phyloP scores from a whole-genome alignment of 23 red algal species.

The Gracilaria caudata region DNA sequence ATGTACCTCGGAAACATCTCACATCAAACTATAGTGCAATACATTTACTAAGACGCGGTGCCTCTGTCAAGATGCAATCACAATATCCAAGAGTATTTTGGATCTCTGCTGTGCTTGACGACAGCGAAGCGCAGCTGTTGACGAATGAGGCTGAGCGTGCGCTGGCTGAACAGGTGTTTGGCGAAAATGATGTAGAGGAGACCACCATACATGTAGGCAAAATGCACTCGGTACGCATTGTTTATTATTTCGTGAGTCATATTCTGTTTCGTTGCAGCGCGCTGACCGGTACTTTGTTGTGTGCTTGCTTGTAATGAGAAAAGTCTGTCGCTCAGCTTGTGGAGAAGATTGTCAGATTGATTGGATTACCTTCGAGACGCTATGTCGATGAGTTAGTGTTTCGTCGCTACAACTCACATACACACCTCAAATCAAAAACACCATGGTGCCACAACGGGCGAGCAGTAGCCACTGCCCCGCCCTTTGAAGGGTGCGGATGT shows the following conservation, averaged over 20 bases:
- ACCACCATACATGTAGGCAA: neutral
- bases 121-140: neutral
- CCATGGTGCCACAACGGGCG: neutral
- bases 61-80: neutral
- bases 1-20: slow-evolving; percentile 19
- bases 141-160: neutral
- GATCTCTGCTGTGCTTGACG: neutral
- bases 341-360: neutral
- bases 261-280: neutral
- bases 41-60: neutral
- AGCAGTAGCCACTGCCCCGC: neutral
- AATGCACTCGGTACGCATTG: neutral
- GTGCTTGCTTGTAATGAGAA: neutral
- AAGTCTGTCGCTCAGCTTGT: neutral
- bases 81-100: slow-evolving; percentile 11
- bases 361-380: neutral
- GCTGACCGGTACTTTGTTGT: neutral
- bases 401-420: neutral
- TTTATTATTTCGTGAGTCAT: too few species aligned
- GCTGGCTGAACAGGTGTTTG: neutral
- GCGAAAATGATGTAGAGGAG: neutral
- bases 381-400: slow-evolving; percentile 14
- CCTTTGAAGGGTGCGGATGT: neutral
- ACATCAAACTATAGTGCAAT: neutral
- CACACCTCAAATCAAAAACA: neutral